These are phyloP conservation scores for Puccinia brachypodii DNA, from an alignment of 1,284 basidiomycete species.

Conservation along the genomic window DNA sequence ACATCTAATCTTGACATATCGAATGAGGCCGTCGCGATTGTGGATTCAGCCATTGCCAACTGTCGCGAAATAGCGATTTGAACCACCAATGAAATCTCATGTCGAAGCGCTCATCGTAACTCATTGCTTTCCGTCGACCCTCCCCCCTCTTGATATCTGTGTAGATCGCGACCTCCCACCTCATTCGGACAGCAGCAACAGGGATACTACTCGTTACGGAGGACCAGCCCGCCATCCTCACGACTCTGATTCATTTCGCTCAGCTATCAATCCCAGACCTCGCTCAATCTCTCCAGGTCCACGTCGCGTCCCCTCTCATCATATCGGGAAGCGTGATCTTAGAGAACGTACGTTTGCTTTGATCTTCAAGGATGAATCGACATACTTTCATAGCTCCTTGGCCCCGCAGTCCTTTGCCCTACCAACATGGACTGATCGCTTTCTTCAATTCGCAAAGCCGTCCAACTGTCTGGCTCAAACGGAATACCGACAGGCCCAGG, in stretches of 20 bases:
- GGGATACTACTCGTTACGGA: background rate
- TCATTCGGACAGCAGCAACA: background rate
- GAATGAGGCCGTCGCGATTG: constrained; percentile 5
- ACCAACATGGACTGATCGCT: background rate
- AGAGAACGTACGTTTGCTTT: constrained; percentile 32
- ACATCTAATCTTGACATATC: constrained; percentile 2
- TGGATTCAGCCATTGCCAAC: constrained; percentile 32
- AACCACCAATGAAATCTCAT: constrained; percentile 15
- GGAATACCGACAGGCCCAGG: constrained; percentile 25
- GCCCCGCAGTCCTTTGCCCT: background rate
- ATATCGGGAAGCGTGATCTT: background rate
- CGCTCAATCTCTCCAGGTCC: constrained; percentile 25
- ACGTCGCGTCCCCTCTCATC: constrained; percentile 26
- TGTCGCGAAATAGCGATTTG: constrained; percentile 2
- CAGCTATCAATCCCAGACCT: constrained; percentile 7
- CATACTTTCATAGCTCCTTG: background rate
- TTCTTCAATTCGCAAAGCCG: constrained; percentile 10
- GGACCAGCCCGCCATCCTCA: constrained; percentile 13
- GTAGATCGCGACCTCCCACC: constrained; percentile 18
- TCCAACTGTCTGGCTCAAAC: constrained; percentile 31
- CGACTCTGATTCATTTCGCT: background rate
- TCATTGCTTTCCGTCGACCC: constrained; percentile 33
- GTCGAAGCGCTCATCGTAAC: constrained; percentile 23
- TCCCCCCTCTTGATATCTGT: background rate
- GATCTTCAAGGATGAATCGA: background rate